phyloP scores from a whole-genome alignment of 345 rosid species.

The Acer negundo region DNA sequence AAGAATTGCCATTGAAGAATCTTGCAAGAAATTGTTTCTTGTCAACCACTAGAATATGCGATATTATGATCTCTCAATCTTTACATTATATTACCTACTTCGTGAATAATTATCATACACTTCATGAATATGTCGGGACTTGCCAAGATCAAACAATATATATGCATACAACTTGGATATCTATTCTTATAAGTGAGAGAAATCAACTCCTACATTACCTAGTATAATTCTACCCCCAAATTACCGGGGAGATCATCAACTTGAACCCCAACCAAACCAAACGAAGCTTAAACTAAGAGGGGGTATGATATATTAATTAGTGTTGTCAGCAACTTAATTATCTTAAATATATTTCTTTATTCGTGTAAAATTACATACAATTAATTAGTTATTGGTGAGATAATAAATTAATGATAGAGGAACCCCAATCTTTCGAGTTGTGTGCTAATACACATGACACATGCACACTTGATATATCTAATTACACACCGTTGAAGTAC shows the following conservation, averaged over 20 bases:
- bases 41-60: neutral
- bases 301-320: neutral
- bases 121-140: too few species aligned
- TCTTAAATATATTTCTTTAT: neutral
- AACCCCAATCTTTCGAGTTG: slow-evolving; percentile 8
- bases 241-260: too few species aligned
- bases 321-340: slow-evolving; percentile 16
- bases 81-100: neutral
- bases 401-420: neutral
- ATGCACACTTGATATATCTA: slow-evolving; percentile 8
- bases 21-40: neutral
- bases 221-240: too few species aligned
- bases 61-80: neutral
- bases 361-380: neutral
- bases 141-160: too few species aligned
- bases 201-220: too few species aligned
- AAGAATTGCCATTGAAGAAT: slow-evolving; percentile 22
- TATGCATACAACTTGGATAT: too few species aligned
- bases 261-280: too few species aligned
- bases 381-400: neutral
- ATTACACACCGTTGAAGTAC: slow-evolving; percentile 12
- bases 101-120: too few species aligned
- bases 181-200: too few species aligned
- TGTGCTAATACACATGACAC: neutral
- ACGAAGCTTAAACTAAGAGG: too few species aligned